These are phyloP conservation scores for Eucalyptus coolabah DNA, from an alignment of 345 rosid genomes.

Conservation along the genomic window DNA sequence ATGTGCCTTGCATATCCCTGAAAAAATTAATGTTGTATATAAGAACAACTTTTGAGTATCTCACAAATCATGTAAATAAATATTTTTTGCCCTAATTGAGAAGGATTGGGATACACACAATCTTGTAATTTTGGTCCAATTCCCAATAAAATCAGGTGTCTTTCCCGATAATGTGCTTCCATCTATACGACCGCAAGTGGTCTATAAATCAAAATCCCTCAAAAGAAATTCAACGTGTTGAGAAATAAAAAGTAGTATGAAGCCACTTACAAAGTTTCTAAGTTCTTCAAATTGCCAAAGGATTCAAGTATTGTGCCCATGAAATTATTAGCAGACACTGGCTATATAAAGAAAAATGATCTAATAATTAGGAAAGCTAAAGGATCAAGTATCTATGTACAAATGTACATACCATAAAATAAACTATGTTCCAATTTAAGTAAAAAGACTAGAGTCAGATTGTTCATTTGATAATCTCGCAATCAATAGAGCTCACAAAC, in stretches of 20 bases:
- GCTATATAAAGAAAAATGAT: conserved; percentile 12
- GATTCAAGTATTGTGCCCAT: conserved; percentile 63
- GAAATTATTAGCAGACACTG: conserved; percentile 66
- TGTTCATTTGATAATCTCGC: not conserved
- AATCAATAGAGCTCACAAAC: not conserved
- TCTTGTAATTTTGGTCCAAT: conserved; percentile 48
- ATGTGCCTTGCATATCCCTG: conserved; percentile 75
- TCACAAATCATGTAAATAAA: not conserved
- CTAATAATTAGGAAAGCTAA: not conserved
- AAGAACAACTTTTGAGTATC: not conserved
- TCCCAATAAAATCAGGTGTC: conserved; percentile 70
- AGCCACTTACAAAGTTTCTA: conserved; percentile 67
- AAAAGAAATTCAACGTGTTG: not conserved
- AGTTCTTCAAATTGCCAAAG: conserved; percentile 44
- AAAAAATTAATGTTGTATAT: not conserved
- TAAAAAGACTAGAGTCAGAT: not conserved
- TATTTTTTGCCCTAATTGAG: not conserved
- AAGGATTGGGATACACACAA: conserved; percentile 33
- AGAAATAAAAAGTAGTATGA: not conserved
- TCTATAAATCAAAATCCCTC: not conserved
- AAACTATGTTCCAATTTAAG: not conserved
- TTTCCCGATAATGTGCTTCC: conserved; percentile 59
- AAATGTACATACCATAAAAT: not conserved
- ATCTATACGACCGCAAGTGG: conserved; percentile 56
- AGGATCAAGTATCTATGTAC: not conserved